Evolutionary conservation across 2,329 filamentous ascomycete species (phyloP).

Genomic region (Cercospora nicotianae): DNA sequence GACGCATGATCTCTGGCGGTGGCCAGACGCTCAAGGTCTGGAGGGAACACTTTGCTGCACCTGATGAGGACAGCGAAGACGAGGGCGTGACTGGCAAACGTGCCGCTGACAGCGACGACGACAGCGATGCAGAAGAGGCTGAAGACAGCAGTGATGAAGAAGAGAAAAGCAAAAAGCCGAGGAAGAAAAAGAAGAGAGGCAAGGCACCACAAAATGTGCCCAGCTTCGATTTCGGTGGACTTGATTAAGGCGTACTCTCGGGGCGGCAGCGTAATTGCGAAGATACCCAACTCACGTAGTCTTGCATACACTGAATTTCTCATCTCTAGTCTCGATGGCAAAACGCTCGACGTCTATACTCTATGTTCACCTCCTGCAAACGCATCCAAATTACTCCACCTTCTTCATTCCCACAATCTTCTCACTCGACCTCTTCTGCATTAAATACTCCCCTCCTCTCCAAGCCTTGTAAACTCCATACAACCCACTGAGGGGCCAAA

Average conservation of each 20-base stretch:
- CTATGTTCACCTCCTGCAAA: not conserved
- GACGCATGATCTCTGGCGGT: slow-evolving; percentile 85
- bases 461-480: slow-evolving; percentile 28
- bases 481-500: slow-evolving; percentile 27
- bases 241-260: slow-evolving; percentile 30
- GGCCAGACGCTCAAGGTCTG: slow-evolving; percentile 86
- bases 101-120: slow-evolving; percentile 52
- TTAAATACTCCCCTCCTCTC: slow-evolving; percentile 24
- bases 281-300: slow-evolving; percentile 14
- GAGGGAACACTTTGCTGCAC: slow-evolving; percentile 66
- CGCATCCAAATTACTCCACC: not conserved
- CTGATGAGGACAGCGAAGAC: slow-evolving; percentile 53
- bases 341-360: not conserved
- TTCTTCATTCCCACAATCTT: not conserved
- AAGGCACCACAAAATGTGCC: slow-evolving; percentile 33
- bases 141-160: slow-evolving; percentile 44
- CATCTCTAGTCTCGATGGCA: not conserved
- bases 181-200: slow-evolving; percentile 45
- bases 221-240: slow-evolving; percentile 35
- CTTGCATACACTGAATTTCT: not conserved
- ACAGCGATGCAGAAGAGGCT: slow-evolving; percentile 40
- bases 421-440: slow-evolving; percentile 20
- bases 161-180: slow-evolving; percentile 45
- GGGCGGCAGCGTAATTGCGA: not conserved
- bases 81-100: slow-evolving; percentile 45